A percentile compares a stretch with the other conserved stretches of the same genome.
Evolutionary conservation across 345 rosid genomes (phyloP).

Genomic region (Pelargonium nanum): DNA sequence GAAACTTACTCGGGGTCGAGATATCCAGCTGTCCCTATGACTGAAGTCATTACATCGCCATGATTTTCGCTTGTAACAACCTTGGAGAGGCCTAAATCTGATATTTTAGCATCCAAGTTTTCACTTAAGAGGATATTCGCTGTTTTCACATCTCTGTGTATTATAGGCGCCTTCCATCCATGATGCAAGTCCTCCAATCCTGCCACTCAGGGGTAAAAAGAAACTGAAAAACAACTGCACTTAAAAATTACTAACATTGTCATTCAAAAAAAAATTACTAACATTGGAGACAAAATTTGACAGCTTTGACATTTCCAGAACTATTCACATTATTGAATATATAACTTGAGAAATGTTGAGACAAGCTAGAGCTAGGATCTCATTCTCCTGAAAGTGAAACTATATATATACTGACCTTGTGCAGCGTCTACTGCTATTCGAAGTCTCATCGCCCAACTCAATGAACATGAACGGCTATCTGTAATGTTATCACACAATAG

Average conservation of each 20-base stretch:
- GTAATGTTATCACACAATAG: too few species aligned
- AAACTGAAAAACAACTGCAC: too few species aligned
- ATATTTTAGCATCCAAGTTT: slow-evolving; percentile 12
- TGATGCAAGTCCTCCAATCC: slow-evolving; percentile 26
- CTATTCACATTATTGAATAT: neutral
- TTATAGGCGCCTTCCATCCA: slow-evolving; percentile 25
- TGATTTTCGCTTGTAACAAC: slow-evolving; percentile 2
- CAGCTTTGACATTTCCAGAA: neutral
- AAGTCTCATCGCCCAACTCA: slow-evolving; percentile 49
- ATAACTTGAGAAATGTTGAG: neutral
- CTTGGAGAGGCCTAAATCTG: slow-evolving; percentile 16
- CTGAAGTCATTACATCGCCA: slow-evolving; percentile 3
- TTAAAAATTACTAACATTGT: too few species aligned
- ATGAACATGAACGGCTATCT: slow-evolving; percentile 20
- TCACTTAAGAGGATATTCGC: slow-evolving; percentile 25
- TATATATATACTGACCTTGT: slow-evolving; percentile 51
- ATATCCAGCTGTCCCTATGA: slow-evolving; percentile 14
- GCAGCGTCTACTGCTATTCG: slow-evolving; percentile 48
- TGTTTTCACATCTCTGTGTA: slow-evolving; percentile 18
- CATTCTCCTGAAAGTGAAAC: neutral
- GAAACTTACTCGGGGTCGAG: slow-evolving; percentile 15
- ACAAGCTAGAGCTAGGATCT: neutral
- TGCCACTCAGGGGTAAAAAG: too few species aligned
- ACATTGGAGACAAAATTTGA: too few species aligned
- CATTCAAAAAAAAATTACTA: too few species aligned